These are phyloP conservation scores for Paraphysoderma sedebokerense DNA, from an alignment of 371 early-diverging fungal species.

Conservation along the genomic window DNA sequence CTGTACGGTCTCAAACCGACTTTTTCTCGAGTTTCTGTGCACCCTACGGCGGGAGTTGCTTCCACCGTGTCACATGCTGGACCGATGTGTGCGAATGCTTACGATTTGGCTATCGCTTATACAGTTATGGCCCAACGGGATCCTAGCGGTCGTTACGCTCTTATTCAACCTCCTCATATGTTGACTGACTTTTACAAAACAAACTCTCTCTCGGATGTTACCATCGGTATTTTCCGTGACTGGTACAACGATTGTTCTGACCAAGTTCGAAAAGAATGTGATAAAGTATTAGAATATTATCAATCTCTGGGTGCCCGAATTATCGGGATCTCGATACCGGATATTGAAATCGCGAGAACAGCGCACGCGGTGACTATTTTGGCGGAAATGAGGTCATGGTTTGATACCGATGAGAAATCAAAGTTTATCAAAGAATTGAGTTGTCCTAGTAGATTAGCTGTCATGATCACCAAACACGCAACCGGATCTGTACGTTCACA, in stretches of 20 bases:
- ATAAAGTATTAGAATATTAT: conserved; percentile 22
- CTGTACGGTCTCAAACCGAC: background rate
- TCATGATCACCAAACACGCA: background rate
- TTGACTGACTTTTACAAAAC: conserved; percentile 6
- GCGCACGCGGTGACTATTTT: conserved; percentile 47
- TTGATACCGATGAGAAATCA: conserved; percentile 1
- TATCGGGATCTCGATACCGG: conserved; percentile 43
- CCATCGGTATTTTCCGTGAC: conserved; percentile 28
- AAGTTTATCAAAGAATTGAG: background rate
- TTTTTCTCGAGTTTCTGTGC: background rate
- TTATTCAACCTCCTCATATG: conserved; percentile 15
- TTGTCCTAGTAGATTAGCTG: background rate
- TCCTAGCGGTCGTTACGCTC: conserved; percentile 11
- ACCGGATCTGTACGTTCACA: background rate
- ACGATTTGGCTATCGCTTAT: conserved; percentile 42
- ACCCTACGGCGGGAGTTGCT: conserved; percentile 25
- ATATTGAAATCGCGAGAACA: conserved; percentile 26
- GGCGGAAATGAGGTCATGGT: conserved; percentile 34
- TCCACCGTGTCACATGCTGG: conserved; percentile 38
- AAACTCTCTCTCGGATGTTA: conserved; percentile 18
- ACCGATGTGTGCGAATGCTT: conserved; percentile 41
- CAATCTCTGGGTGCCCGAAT: conserved; percentile 33
- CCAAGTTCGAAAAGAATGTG: conserved; percentile 22
- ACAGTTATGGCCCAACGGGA: conserved; percentile 43
- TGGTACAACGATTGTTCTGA: conserved; percentile 29